Base-by-base conservation (phyloP, 2,329 filamentous ascomycete species). In the Verticillium isaacii region DNA sequence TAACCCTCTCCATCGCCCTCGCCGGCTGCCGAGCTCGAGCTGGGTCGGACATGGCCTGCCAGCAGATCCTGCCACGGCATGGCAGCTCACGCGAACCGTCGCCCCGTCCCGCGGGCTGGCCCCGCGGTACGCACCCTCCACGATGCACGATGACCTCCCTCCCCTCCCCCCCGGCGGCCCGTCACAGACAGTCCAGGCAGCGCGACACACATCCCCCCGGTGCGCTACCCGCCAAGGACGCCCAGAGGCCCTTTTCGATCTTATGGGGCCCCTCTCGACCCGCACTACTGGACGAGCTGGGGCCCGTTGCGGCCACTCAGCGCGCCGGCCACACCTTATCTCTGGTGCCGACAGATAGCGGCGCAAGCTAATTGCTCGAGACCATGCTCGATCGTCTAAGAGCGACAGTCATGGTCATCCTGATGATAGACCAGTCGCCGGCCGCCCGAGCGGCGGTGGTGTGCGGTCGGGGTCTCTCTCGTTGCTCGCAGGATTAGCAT, bases 271-370 rank as follows among this genome's bases (percentile, higher is more conserved):
- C 37, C 25, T n/a, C 17, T 45, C 57, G 56, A 37, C 19, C 9
- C 56, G 37, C 57, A 32, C 57, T 58, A 58, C 57, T 32, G 57
- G 41, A n/a, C 41, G 25, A 23, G 9, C 41, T 50, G 41, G 41
- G 41, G 41, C 32, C 39, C 32, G 14, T 58, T 29, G 57, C 39
- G 32, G 32, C 57, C 57, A 58, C 41, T 52, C 58, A 54, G 45
- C 41, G 45, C 41, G 45, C 45, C 58, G 58, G 58, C 58, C 41
- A 54, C 45, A 32, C 17, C 58, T 59, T 55, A 59, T 59, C 58
- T 59, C n/a, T 37, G 8, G 41, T 59, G 32, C 58, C 58, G 39
- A 59, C 58, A 54, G 58, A 59, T 59, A 59, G 58, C 41, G 32
- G 36, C 29, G 23, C 41, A 25, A 41, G 15, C n/a, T 58, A 41